Evolutionary conservation across 163 green algal species (phyloP), one percentile per base, ranked within the genome.

Genomic region (Scenedesmus sp.): DNA sequence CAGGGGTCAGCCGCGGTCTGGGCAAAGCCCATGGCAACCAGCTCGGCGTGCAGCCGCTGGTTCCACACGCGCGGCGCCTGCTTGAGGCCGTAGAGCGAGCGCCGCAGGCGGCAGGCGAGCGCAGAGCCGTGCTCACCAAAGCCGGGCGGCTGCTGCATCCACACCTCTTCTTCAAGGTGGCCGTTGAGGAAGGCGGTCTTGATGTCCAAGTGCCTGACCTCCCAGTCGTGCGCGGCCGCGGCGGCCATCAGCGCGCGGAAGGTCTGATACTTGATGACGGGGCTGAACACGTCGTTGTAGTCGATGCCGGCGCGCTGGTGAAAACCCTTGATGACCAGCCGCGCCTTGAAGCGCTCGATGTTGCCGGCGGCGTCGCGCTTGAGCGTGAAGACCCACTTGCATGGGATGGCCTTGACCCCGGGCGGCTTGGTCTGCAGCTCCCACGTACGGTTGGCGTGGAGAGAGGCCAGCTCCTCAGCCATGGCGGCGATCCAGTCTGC

Each of bases 141-240:
- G 14, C 82, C 78, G 39, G 54, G 56, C 45, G 86, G 83, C 58
- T 87, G 83, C 29, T 77, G 9, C 39, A 87, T 24, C 15, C 75
- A 88, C 22, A 87, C 39, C 4, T 78, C 64, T 60, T 88, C 77
- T 22, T 87, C 77, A 47, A 87, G 50, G 28, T 83, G 60, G 0
- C 80, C 83, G 13, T 90, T 84, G 18, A 90, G 73, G 50, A 90
- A 90, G 2, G 86, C 86, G 45, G 83, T 88, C n/a, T 84, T 85
- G 39, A 90, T 81, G 57, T 90, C 83, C 2, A 90, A 18, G 22
- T 87, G 79, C 17, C 81, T 45, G 0, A 89, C n/a, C 26, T 74
- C 60, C 50, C 83, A 11, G 53, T 66, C 44, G 5, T 84, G 2
- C 3, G 20, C 14, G 20, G 74, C 77, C 18, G 50, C 77, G 0